Base-by-base conservation (phyloP, 768 basidiomycete species). In the Tylopilus subfusipes region DNA sequence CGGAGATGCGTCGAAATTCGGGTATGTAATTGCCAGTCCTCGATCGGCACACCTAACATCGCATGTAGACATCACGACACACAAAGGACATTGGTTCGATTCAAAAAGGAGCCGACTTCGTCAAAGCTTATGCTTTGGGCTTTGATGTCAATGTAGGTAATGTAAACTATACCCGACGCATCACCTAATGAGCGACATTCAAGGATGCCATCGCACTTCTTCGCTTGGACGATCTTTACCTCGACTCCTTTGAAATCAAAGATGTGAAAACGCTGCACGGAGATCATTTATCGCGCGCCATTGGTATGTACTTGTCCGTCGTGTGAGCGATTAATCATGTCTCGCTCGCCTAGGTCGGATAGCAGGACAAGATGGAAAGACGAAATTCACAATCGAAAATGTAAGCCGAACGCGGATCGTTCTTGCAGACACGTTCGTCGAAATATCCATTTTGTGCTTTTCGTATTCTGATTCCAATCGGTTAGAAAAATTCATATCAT, bases 231-330 rank as follows among this genome's bases (percentile, higher is more conserved):
- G 97, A 98, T 68, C 82, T 99, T 14, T 99, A 98, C 70, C 88
- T 99, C 43, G 97, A 98, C 65, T 94, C 95, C 3, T 97, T 97
- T 65, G 97, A 99, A 72, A 96, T 99, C 72, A 98, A 98, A 71
- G 97, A 99, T 62, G 94, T 98, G 49, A 99, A 99, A 75, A 96
- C 93, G 0, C 80, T 99, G 8, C 94, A 97, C 56, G 97, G 97
- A 2, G 97, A 99, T 65, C 97, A 99, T 71, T 78, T 99, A 10
- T 93, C 94, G n/a, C 89, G 97, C 59, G 97, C 97, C 11, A 98
- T 99, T 57, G 97, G 93, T 84, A 57, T 39, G 76, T 63, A 16
- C 22, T n/a, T 21, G n/a, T 48, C 10, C 21, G 30, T 27, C 30
- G 3, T 42, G 5, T 33, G 22, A 45, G 25, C 54, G n/a, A 18